Conservation (phyloP, 2,329 filamentous ascomycete species). For the Rhinocladiella mackenziei region DNA sequence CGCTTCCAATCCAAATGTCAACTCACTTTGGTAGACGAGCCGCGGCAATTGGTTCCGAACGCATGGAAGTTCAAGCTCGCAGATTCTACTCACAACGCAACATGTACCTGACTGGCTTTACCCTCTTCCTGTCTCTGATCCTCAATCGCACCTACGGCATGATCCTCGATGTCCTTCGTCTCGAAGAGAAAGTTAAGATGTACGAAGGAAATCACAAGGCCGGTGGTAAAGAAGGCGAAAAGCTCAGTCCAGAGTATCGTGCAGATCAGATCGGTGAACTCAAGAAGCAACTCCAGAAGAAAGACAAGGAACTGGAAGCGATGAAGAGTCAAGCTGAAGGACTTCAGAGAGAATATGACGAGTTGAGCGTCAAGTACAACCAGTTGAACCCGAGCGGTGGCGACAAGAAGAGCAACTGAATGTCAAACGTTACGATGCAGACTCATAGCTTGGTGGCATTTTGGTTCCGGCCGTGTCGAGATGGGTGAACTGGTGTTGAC, state of each 20-base stretch:
- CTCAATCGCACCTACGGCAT: conserved; percentile 97
- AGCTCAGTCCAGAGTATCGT: conserved; percentile 67
- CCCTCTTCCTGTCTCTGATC: conserved; percentile 95
- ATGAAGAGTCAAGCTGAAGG: conserved; percentile 90
- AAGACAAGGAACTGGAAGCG: conserved; percentile 77
- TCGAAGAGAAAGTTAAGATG: conserved; percentile 86
- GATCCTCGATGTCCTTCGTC: conserved; percentile 85
- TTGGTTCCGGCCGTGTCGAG: too few species aligned
- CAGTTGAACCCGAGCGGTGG: conserved; percentile 42
- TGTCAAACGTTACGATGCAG: too few species aligned
- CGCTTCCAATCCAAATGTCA: neutral
- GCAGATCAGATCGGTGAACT: conserved; percentile 75
- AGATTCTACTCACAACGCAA: conserved; percentile 99
- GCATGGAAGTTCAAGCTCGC: conserved; percentile 96
- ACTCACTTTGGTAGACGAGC: conserved; percentile 43
- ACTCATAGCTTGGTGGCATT: too few species aligned
- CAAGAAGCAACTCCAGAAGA: conserved; percentile 63
- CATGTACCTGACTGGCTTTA: conserved; percentile 99
- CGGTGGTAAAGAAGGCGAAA: conserved; percentile 64
- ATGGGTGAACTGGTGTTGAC: too few species aligned
- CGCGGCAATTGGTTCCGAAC: conserved; percentile 81
- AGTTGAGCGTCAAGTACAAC: conserved; percentile 76
- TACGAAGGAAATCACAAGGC: conserved; percentile 65
- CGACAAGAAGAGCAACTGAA: conserved; percentile 57
- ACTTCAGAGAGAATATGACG: conserved; percentile 78